Base-by-base conservation (phyloP, 2,329 filamentous ascomycete species). In the Paraphaeosphaeria sporulosa region DNA sequence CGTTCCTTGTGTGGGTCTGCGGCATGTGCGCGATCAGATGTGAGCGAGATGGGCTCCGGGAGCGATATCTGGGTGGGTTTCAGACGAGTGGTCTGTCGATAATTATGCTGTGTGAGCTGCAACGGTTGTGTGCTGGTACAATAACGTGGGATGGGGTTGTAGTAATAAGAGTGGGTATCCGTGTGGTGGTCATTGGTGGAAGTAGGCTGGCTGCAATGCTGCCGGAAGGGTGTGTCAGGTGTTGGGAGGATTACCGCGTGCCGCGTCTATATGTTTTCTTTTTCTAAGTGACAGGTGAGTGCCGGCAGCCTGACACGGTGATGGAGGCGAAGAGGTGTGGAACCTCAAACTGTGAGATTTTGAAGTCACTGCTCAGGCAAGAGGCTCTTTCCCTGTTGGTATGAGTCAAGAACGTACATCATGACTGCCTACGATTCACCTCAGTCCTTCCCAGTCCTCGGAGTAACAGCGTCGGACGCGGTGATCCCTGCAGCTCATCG, bases 181-280 rank as follows among this genome's bases (percentile, higher is more conserved):
- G 25, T 36, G 40, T 12, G 19, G 40, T 21, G 30, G 27, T 30
- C 9, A 44, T 43, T 54, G 51, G 51, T 44, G 38, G 51, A 19
- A 21, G 38, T 30, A 17, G 10, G 19, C 21, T 13, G 3, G 23
- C 21, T 40, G 34, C 36, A 38, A 15, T 40, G 38, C 38, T 40
- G 34, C 1, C 25, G 13, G 51, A 25, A 23, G 30, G n/a, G 30
- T 17, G 40, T 17, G 40, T 32, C 15, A 25, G 27, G 27, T 4
- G 38, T 40, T 40, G 38, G 38, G 38, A 40, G 17, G 52, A 46
- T 25, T 55, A 42, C 9, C 52, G 52, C 52, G 30, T 55, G 52
- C 42, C 52, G 52, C 52, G 52, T 55, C 4, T 47, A 55, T 19
- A 36, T 55, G 23, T 23, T 54, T 54, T 43, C 17, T 47, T 54